These are phyloP conservation scores for Nothophaeocryptopus gaeumannii DNA, from an alignment of 2,329 filamentous ascomycete genomes.

Conservation along the genomic window DNA sequence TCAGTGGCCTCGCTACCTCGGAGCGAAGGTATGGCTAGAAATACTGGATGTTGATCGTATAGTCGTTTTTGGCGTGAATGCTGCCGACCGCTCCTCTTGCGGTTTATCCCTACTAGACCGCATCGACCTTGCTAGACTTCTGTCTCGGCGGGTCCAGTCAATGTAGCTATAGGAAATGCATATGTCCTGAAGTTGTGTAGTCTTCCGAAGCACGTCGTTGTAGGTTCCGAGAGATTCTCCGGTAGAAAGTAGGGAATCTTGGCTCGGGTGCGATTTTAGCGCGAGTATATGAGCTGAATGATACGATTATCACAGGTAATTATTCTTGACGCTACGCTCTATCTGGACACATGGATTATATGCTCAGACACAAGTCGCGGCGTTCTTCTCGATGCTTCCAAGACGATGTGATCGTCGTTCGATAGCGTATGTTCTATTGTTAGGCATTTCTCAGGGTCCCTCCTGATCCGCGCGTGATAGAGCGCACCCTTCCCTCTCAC, in stretches of 20 bases:
- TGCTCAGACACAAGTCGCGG: too few species aligned
- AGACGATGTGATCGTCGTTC: too few species aligned
- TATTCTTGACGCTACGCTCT: too few species aligned
- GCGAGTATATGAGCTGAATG: background rate
- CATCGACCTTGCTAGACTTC: background rate
- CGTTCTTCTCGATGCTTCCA: too few species aligned
- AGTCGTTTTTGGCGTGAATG: too few species aligned
- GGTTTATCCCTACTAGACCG: background rate
- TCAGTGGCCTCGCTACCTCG: background rate
- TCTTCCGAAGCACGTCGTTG: background rate
- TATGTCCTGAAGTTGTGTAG: too few species aligned
- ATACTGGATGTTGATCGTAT: too few species aligned
- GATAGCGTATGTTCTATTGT: too few species aligned
- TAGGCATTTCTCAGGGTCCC: too few species aligned
- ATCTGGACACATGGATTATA: conserved; percentile 1
- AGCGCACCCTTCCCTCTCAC: too few species aligned
- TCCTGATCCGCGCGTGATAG: too few species aligned
- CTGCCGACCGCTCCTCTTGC: background rate
- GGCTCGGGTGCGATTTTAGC: background rate
- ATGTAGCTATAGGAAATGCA: background rate
- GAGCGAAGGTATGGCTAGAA: too few species aligned
- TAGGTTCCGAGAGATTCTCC: background rate
- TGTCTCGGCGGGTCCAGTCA: background rate
- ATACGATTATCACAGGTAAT: background rate
- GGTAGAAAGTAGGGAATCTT: background rate